Conservation (phyloP, 805 yeast species). For the Yarrowia sp. region DNA sequence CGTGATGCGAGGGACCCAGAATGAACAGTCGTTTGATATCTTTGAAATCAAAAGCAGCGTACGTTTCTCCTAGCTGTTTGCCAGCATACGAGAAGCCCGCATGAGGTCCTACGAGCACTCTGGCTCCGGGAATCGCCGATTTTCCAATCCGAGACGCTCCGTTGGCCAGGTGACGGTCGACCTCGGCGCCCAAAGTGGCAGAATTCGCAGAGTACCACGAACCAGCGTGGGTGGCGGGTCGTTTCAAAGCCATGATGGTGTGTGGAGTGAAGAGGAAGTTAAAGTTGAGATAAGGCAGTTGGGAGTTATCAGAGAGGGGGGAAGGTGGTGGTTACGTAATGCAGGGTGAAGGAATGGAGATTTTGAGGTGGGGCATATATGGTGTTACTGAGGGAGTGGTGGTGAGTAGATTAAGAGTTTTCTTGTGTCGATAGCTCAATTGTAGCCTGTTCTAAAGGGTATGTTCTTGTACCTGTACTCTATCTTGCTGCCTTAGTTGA, state of each 20-base stretch:
- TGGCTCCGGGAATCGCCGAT: constrained; percentile 52
- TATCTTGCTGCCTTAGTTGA: no score
- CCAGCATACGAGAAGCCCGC: constrained; percentile 94
- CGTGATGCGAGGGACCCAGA: constrained; percentile 93
- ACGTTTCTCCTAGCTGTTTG: constrained; percentile 75
- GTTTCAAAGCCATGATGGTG: constrained; percentile 44
- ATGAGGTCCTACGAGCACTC: constrained; percentile 73
- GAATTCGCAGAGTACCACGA: constrained; percentile 76
- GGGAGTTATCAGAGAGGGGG: background rate
- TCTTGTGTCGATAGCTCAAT: no score
- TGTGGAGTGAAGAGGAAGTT: background rate
- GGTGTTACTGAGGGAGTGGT: no score
- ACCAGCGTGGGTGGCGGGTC: constrained; percentile 89
- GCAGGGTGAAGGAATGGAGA: no score
- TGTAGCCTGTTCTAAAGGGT: no score
- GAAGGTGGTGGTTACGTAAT: background rate
- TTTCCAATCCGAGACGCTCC: constrained; percentile 46
- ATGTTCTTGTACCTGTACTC: no score
- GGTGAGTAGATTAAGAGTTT: no score
- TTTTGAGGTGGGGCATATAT: no score
- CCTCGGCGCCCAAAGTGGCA: constrained; percentile 56
- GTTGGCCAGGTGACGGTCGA: constrained; percentile 56
- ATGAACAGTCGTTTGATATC: constrained; percentile 70
- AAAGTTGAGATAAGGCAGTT: constrained; percentile 32
- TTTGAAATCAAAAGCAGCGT: constrained; percentile 68